Percentiles rank a stretch among this genome's conserved stretches.
phyloP scores from a whole-genome alignment of 306 rosid genomes.

The Begonia masoniana region DNA sequence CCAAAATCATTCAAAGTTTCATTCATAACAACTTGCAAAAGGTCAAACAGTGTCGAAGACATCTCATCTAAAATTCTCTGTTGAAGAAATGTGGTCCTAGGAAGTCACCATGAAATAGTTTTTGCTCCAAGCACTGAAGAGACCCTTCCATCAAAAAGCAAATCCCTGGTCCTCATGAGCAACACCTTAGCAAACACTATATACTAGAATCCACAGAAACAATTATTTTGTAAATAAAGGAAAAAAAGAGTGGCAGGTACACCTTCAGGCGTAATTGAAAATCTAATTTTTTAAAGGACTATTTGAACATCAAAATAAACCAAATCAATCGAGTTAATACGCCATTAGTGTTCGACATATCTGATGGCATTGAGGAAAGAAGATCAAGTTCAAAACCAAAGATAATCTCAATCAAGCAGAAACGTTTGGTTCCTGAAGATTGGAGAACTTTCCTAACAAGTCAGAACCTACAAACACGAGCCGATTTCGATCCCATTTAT shows the following conservation, averaged over 20 bases:
- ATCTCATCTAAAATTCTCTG: slow-evolving; percentile 75
- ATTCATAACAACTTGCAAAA: slow-evolving; percentile 43
- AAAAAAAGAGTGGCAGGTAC: neutral
- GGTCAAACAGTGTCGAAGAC: slow-evolving; percentile 69
- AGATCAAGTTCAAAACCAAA: too few relatives aligned
- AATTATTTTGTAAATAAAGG: neutral
- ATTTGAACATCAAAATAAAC: too few relatives aligned
- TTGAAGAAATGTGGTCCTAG: slow-evolving; percentile 54
- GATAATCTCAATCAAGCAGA: too few relatives aligned
- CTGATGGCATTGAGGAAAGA: too few relatives aligned
- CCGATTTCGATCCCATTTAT: slow-evolving; percentile 77
- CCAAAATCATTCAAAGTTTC: slow-evolving; percentile 47
- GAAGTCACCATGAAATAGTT: slow-evolving; percentile 87
- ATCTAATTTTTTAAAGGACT: too few relatives aligned
- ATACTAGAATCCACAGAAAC: slow-evolving; percentile 38
- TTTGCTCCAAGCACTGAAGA: slow-evolving; percentile 25
- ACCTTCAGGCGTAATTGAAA: too few relatives aligned
- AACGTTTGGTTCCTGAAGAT: slow-evolving; percentile 51
- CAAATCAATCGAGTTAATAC: too few relatives aligned
- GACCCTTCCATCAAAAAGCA: slow-evolving; percentile 23
- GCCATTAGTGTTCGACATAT: too few relatives aligned
- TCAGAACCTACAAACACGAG: slow-evolving; percentile 85
- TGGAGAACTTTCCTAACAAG: slow-evolving; percentile 69
- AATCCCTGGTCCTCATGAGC: slow-evolving; percentile 52
- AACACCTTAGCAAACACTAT: slow-evolving; percentile 80